phyloP scores from a whole-genome alignment of 306 rosid genomes.

The Acacia crassicarpa region DNA sequence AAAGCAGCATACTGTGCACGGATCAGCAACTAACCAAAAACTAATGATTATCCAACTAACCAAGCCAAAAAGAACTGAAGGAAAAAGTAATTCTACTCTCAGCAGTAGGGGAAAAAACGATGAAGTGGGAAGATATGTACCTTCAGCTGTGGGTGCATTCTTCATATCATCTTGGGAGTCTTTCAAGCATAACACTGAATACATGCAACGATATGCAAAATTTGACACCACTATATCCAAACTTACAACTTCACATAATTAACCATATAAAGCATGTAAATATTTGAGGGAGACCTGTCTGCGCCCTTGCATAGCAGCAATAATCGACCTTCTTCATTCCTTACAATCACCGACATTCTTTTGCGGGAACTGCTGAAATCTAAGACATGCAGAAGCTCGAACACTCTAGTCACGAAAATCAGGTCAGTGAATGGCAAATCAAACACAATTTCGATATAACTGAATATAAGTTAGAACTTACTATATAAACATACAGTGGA shows the following conservation, averaged over 20 bases:
- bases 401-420: constrained; percentile 51
- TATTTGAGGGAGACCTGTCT: constrained; percentile 67
- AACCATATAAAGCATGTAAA: constrained; percentile 25
- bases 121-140: too few species aligned
- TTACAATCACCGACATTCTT: constrained; percentile 92
- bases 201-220: constrained; percentile 32
- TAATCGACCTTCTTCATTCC: constrained; percentile 56
- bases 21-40: too few species aligned
- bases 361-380: constrained; percentile 92
- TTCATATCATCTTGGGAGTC: constrained; percentile 67
- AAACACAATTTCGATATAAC: constrained; percentile 9
- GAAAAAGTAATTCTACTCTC: too few species aligned
- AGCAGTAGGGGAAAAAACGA: too few species aligned
- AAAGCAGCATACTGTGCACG: too few species aligned
- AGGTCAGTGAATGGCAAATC: constrained; percentile 21
- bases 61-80: too few species aligned
- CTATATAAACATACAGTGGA: not conserved
- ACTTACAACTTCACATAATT: constrained; percentile 4
- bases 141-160: too few species aligned
- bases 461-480: constrained; percentile 5
- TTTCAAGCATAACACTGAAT: constrained; percentile 73
- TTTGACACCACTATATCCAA: constrained; percentile 28
- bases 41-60: too few species aligned
- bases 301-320: constrained; percentile 93
- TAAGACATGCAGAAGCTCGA: constrained; percentile 69